Evolutionary conservation across 306 rosid species (phyloP).

Genomic region (Trifolium dubium): DNA sequence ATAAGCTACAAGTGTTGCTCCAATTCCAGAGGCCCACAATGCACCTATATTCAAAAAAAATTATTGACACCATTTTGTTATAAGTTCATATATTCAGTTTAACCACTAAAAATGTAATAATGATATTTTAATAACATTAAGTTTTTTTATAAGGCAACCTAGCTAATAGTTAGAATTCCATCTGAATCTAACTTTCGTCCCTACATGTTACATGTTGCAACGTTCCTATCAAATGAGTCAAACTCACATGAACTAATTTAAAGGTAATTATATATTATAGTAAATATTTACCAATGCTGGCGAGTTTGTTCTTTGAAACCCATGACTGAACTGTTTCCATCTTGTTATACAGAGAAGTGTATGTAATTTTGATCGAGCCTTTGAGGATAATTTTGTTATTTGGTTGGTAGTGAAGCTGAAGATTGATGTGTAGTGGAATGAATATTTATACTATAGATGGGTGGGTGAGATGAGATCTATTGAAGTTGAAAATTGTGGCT

Average conservation of each 20-base stretch:
- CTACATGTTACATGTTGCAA: too few species aligned
- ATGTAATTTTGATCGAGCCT: not conserved
- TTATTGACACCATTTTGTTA: not conserved
- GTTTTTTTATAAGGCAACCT: too few species aligned
- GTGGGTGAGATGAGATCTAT: constrained; percentile 3
- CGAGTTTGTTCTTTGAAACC: constrained; percentile 80
- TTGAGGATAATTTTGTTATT: not conserved
- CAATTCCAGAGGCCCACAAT: constrained; percentile 81
- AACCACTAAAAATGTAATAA: not conserved
- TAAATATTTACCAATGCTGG: constrained; percentile 59
- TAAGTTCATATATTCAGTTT: not conserved
- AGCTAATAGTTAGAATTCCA: too few species aligned
- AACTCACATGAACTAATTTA: too few species aligned
- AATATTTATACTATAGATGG: constrained; percentile 52
- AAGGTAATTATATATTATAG: too few species aligned
- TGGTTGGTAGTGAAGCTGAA: not conserved
- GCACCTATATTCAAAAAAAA: constrained; percentile 51
- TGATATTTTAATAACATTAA: too few species aligned
- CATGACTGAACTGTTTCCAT: constrained; percentile 80
- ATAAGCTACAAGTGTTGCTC: constrained; percentile 63
- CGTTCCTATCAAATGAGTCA: too few species aligned
- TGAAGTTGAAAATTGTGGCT: constrained; percentile 36
- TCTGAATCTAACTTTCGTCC: too few species aligned
- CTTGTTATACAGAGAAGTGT: constrained; percentile 2
- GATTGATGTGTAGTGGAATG: constrained; percentile 29